Conservation (phyloP, 352 stramenopile genomes). For the Pythium periplocum region DNA sequence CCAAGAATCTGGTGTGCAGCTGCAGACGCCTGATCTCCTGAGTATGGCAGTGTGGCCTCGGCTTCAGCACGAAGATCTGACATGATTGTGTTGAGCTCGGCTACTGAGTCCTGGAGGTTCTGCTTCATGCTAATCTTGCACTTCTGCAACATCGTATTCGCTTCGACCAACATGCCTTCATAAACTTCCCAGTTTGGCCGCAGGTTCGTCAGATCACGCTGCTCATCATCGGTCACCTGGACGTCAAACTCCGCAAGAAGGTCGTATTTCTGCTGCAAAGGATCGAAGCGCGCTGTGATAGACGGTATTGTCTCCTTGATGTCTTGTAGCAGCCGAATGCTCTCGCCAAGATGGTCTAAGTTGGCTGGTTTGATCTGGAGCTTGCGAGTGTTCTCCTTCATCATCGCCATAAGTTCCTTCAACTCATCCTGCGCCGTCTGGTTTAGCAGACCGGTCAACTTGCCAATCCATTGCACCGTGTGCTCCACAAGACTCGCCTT, state of each 20-base stretch:
- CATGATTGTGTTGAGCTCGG: conserved; percentile 83
- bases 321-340: conserved; percentile 84
- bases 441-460: conserved; percentile 90
- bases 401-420: conserved; percentile 81
- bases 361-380: conserved; percentile 82
- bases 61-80: conserved; percentile 72
- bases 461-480: conserved; percentile 91
- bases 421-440: conserved; percentile 88
- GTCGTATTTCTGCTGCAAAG: conserved; percentile 84
- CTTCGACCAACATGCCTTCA: conserved; percentile 76
- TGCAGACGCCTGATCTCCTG: conserved; percentile 50
- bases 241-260: conserved; percentile 86
- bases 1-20: conserved; percentile 55
- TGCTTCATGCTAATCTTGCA: conserved; percentile 95
- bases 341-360: conserved; percentile 90
- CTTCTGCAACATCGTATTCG: conserved; percentile 89
- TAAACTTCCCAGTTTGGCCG: conserved; percentile 81
- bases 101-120: conserved; percentile 89
- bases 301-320: conserved; percentile 75
- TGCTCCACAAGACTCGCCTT: conserved; percentile 90
- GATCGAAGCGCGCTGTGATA: conserved; percentile 78
- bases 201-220: conserved; percentile 62
- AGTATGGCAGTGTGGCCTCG: conserved; percentile 71
- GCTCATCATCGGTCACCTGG: conserved; percentile 84
- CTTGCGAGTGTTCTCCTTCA: conserved; percentile 85